Evolutionary conservation across 2,329 filamentous ascomycete species (phyloP).

Genomic region (Cladophialophora immunda): DNA sequence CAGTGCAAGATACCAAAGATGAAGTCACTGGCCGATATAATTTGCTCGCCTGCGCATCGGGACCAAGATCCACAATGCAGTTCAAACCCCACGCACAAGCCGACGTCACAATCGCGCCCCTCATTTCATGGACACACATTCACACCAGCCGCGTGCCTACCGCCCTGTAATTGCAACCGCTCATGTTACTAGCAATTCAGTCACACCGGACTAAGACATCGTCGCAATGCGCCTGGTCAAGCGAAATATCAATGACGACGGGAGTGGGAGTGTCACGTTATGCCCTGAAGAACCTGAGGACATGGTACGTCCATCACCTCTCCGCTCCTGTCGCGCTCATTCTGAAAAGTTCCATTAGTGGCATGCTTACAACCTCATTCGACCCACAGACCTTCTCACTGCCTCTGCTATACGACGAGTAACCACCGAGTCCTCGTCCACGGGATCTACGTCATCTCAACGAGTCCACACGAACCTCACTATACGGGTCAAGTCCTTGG

Average conservation of each 20-base stretch:
- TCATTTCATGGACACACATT: background rate
- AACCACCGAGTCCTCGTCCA: conserved; percentile 64
- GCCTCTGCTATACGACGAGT: conserved; percentile 73
- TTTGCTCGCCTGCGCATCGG: too few relatives aligned
- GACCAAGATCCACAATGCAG: background rate
- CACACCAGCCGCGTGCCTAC: background rate
- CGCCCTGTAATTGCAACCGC: background rate
- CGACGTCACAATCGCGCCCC: background rate
- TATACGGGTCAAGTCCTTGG: conserved; percentile 70
- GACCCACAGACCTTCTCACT: conserved; percentile 69
- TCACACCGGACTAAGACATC: background rate
- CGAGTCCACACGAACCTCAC: conserved; percentile 71
- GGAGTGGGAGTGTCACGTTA: conserved; percentile 71
- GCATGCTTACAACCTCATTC: conserved; percentile 79
- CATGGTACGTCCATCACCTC: conserved; percentile 63
- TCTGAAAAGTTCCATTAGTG: conserved; percentile 58
- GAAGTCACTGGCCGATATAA: background rate
- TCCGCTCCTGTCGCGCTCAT: conserved; percentile 1
- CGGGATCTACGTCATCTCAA: conserved; percentile 69
- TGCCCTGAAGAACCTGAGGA: conserved; percentile 78
- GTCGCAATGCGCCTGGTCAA: conserved; percentile 70
- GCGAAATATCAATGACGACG: conserved; percentile 71
- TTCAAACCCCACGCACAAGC: background rate
- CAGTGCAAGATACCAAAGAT: too few relatives aligned
- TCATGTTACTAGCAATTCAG: background rate